Percentiles rank a stretch among this genome's conserved stretches.
Conservation (phyloP, 176 grass and related monocot genomes). For the Phyllostachys edulis region DNA sequence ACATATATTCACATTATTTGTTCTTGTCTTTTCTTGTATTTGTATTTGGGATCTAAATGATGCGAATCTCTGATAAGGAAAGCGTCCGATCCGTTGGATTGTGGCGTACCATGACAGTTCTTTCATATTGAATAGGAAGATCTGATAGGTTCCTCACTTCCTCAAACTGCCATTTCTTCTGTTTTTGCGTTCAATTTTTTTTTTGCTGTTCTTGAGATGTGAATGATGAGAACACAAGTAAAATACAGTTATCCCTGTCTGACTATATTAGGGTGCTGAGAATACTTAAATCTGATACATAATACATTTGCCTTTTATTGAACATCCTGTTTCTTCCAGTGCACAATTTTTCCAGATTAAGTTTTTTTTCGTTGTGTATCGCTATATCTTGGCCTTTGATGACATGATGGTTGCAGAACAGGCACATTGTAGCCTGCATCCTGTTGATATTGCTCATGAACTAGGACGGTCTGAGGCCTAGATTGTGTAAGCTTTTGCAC, state of each 20-base stretch:
- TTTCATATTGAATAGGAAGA: conserved; percentile 73
- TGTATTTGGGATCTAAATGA: conserved; percentile 45
- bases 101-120: conserved; percentile 34
- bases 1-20: conserved; percentile 9
- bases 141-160: conserved; percentile 44
- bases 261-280: conserved; percentile 62
- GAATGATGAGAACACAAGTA: conserved; percentile 60
- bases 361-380: not conserved
- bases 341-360: not conserved
- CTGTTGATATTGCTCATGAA: conserved; percentile 52
- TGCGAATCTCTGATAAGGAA: conserved; percentile 42
- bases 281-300: conserved; percentile 53
- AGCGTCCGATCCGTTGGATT: not conserved
- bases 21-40: too few species aligned
- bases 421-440: not conserved
- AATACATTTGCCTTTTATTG: conserved; percentile 17
- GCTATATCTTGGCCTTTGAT: conserved; percentile 44
- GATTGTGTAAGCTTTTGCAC: too few species aligned
- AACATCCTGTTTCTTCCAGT: not conserved
- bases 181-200: not conserved
- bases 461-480: conserved; percentile 83
- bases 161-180: too few species aligned
- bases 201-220: not conserved
- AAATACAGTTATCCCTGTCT: conserved; percentile 90
- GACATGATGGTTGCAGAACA: conserved; percentile 45